A percentile compares a stretch with the other conserved stretches of the same genome.
These are phyloP conservation scores for Triadica sebifera DNA, from an alignment of 345 rosid species.

Conservation along the genomic window DNA sequence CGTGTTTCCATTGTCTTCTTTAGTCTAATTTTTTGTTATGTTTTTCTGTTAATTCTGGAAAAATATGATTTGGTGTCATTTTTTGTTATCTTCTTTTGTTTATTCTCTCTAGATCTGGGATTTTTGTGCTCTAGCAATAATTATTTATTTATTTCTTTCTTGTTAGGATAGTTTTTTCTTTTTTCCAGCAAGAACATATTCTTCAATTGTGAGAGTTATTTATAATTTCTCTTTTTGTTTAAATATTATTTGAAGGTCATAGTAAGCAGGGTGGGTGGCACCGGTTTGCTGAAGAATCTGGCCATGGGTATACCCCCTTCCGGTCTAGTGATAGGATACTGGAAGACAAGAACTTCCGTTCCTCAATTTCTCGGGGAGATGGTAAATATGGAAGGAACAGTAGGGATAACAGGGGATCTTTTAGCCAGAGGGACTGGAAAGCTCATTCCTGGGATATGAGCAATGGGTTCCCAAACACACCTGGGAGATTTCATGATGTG, in stretches of 20 bases:
- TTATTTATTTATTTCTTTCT: too few species aligned
- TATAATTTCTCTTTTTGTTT: slow-evolving; percentile 27
- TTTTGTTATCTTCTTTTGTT: background rate
- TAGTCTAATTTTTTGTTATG: background rate
- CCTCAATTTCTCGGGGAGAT: slow-evolving; percentile 54
- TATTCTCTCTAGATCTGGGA: slow-evolving; percentile 3
- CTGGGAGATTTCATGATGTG: slow-evolving; percentile 55
- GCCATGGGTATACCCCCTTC: slow-evolving; percentile 56
- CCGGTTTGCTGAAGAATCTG: slow-evolving; percentile 60
- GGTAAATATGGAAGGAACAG: slow-evolving; percentile 62
- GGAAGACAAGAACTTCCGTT: slow-evolving; percentile 57
- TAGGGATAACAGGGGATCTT: slow-evolving; percentile 64
- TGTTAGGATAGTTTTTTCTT: too few species aligned
- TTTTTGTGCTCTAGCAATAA: background rate
- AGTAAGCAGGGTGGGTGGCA: slow-evolving; percentile 87
- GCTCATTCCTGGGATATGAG: slow-evolving; percentile 59
- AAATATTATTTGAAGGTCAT: slow-evolving; percentile 63
- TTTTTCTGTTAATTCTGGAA: background rate
- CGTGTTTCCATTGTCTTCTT: background rate
- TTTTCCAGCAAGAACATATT: background rate
- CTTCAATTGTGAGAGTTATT: slow-evolving; percentile 3
- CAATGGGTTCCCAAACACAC: slow-evolving; percentile 54
- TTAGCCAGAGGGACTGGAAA: slow-evolving; percentile 72
- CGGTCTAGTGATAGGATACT: slow-evolving; percentile 53
- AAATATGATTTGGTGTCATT: background rate